Base-by-base conservation (phyloP, 305 asterid genomes). In the Ilex paraguariensis region DNA sequence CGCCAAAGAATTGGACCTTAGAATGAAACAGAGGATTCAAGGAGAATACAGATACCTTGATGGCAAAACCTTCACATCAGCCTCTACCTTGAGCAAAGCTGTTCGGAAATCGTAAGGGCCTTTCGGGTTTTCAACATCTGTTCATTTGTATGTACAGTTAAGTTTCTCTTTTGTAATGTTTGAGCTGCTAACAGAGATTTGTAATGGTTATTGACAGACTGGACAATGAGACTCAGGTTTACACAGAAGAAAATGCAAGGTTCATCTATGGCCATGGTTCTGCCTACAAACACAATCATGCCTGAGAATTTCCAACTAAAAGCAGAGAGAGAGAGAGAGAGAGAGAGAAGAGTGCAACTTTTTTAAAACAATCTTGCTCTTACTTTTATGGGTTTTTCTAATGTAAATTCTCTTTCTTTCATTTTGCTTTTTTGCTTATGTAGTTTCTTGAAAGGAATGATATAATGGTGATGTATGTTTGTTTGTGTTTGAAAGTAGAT, bases 221-320 rank as follows among this genome's bases (percentile, higher is more conserved):
- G 77, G 67, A 76, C 36, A 77, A 49, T 57, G 97, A 91, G 82
- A 84, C 86, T 75, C 96, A 87, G 70, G 86, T 90, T 10, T 90
- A 90, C 68, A 79, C 96, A 3, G 96, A 87, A 81, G 97, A 91
- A 65, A 86, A 62, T 71, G 95, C 95, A 40, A 82, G 92, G 88
- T 90, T 90, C 79, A 90, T 90, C 49, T 90, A 90, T 66, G 97
- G 97, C 48, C 90, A 87, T 74, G 97, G 97, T 6, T 55, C 73
- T 56, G 87, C 79, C 52, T 65, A 66, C 73, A 88, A 75, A 45
- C 77, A 77, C 68, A 76, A 69, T 59, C 81, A 71, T 69, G 71
- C 69, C 40, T 67, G 54, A 50, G 61, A 76, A 46, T 44, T 31
- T 52, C 40, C 66, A 30, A 63, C 17, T 5, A 6, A 36, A 59